Conservation (phyloP, 2,329 filamentous ascomycete species). For the Lasiodiplodia gonubiensis region DNA sequence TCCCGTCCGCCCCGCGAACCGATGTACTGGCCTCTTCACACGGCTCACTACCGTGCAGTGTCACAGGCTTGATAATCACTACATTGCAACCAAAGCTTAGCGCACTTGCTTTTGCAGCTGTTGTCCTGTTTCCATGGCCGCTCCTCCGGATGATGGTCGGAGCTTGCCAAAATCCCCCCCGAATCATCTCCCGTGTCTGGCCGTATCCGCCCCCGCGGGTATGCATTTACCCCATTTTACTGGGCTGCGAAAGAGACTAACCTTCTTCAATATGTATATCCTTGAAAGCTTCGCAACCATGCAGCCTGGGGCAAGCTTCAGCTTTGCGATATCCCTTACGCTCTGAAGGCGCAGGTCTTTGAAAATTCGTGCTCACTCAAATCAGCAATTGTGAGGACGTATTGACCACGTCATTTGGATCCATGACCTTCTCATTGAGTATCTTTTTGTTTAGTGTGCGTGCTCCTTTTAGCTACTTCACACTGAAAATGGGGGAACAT, state of each 20-base stretch:
- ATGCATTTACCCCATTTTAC: neutral
- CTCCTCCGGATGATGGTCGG: neutral
- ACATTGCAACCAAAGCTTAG: neutral
- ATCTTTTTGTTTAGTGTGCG: conserved; percentile 29
- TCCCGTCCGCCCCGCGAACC: conserved; percentile 1
- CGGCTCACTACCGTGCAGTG: neutral
- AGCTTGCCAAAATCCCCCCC: neutral
- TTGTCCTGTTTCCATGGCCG: neutral
- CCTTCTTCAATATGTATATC: neutral
- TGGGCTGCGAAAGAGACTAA: neutral
- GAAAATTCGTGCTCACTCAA: neutral
- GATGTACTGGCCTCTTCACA: neutral
- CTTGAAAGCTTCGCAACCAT: neutral
- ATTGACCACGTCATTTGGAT: conserved; percentile 15
- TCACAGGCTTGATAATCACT: neutral
- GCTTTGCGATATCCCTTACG: no score
- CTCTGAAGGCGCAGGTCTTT: neutral
- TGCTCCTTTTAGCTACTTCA: conserved; percentile 24
- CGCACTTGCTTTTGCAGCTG: neutral
- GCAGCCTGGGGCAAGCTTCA: neutral
- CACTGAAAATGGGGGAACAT: conserved; percentile 29
- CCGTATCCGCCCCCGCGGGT: neutral
- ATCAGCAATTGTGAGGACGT: neutral
- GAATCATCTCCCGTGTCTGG: conserved; percentile 7
- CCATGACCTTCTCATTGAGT: conserved; percentile 29